A percentile compares a stretch with the other conserved stretches of the same genome.
These are phyloP conservation scores for Galeopsis tetrahit DNA, from an alignment of 257 asterid genomes.

Conservation along the genomic window DNA sequence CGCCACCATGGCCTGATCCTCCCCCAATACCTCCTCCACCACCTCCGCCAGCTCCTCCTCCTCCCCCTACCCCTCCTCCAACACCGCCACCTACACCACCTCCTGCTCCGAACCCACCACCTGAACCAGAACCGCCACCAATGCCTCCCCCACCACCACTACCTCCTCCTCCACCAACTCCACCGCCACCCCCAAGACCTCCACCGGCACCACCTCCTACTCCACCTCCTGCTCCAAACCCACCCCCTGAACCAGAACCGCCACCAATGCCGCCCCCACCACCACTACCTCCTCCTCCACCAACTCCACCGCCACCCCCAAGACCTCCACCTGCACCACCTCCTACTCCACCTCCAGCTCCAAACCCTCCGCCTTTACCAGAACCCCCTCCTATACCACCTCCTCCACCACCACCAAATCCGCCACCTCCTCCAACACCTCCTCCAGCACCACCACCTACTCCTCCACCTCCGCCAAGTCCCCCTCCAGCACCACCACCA, in stretches of 20 bases:
- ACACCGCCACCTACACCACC: slow-evolving; percentile 46
- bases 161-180: slow-evolving; percentile 40
- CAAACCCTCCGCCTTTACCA: slow-evolving; percentile 38
- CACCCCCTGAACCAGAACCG: slow-evolving; percentile 37
- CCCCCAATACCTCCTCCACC: slow-evolving; percentile 45
- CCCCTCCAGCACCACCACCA: slow-evolving; percentile 37
- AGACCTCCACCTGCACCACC: slow-evolving; percentile 40
- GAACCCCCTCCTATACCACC: slow-evolving; percentile 37
- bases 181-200: slow-evolving; percentile 34
- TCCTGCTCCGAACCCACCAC: slow-evolving; percentile 45
- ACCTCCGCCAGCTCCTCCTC: slow-evolving; percentile 37
- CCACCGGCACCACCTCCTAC: slow-evolving; percentile 40
- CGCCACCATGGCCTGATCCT: slow-evolving; percentile 44
- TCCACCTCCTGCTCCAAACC: slow-evolving; percentile 41
- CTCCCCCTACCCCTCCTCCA: slow-evolving; percentile 41
- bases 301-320: slow-evolving; percentile 38
- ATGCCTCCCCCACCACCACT: slow-evolving; percentile 41
- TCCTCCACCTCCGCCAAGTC: slow-evolving; percentile 36
- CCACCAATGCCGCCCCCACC: slow-evolving; percentile 42
- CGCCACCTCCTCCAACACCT: slow-evolving; percentile 35
- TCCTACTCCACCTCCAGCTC: slow-evolving; percentile 38
- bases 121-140: slow-evolving; percentile 41
- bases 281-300: slow-evolving; percentile 35
- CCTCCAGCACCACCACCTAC: slow-evolving; percentile 37
- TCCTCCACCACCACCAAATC: slow-evolving; percentile 38